Evolutionary conservation across 2,329 filamentous ascomycete genomes (phyloP).

Genomic region (Fusarium circinatum): DNA sequence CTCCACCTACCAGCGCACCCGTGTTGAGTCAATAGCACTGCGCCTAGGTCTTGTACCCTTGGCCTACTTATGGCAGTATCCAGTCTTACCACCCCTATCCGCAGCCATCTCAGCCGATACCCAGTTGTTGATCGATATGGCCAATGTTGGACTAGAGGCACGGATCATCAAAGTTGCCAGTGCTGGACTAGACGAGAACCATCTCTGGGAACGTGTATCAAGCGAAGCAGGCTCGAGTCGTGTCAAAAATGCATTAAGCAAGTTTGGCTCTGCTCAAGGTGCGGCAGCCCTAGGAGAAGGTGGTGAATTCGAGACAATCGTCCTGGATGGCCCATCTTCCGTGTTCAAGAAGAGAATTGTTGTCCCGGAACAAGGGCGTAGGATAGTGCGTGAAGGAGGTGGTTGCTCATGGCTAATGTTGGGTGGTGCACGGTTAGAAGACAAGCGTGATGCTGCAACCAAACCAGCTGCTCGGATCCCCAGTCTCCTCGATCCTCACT

Average conservation of each 20-base stretch:
- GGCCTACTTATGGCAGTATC: slow-evolving; percentile 93
- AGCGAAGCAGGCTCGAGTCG: slow-evolving; percentile 59
- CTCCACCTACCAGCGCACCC: slow-evolving; percentile 93
- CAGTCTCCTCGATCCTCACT: slow-evolving; percentile 72
- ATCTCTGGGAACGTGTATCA: slow-evolving; percentile 85
- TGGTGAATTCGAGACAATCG: slow-evolving; percentile 95
- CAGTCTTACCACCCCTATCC: slow-evolving; percentile 68
- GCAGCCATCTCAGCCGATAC: slow-evolving; percentile 53
- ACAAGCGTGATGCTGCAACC: slow-evolving; percentile 47
- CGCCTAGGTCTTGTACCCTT: slow-evolving; percentile 85
- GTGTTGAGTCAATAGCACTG: slow-evolving; percentile 92
- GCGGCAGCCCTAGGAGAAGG: slow-evolving; percentile 85
- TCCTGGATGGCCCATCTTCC: slow-evolving; percentile 78
- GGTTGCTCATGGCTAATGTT: slow-evolving; percentile 81
- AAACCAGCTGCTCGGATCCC: slow-evolving; percentile 64
- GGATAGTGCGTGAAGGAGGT: slow-evolving; percentile 73
- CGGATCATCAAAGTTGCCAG: slow-evolving; percentile 95
- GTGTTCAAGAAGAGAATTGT: slow-evolving; percentile 79
- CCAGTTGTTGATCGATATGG: slow-evolving; percentile 84
- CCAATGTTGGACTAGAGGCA: slow-evolving; percentile 79
- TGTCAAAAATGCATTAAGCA: slow-evolving; percentile 64
- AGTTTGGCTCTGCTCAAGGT: slow-evolving; percentile 75
- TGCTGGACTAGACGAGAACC: slow-evolving; percentile 82
- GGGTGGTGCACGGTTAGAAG: slow-evolving; percentile 62
- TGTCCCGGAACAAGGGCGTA: slow-evolving; percentile 64